Conservation (phyloP, 768 basidiomycete genomes). For the Antrodiella citrinella region DNA sequence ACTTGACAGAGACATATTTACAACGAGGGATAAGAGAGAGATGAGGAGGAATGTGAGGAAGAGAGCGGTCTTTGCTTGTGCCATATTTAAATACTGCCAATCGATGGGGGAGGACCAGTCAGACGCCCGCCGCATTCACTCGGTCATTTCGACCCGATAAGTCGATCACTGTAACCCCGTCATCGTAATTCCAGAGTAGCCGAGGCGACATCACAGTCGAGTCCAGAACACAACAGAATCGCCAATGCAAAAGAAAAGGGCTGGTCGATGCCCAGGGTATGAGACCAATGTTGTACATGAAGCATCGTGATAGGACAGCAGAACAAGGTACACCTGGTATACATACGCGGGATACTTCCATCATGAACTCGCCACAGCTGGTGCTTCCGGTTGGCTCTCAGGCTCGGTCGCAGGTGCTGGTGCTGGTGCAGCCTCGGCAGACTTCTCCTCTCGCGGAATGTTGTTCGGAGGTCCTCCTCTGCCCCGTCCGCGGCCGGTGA, state of each 20-base stretch:
- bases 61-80: background rate
- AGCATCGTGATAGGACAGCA: background rate
- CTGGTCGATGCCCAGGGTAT: background rate
- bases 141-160: conserved; percentile 6
- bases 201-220: background rate
- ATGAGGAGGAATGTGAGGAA: conserved; percentile 5
- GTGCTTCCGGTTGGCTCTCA: background rate
- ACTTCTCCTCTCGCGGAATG: background rate
- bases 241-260: no score
- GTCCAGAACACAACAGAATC: no score
- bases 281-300: background rate
- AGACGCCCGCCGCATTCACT: background rate
- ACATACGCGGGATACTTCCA: background rate
- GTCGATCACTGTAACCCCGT: background rate
- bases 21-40: conserved; percentile 12
- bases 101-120: conserved; percentile 9
- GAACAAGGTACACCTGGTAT: background rate
- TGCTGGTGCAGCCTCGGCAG: background rate
- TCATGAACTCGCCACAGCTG: background rate
- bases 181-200: background rate
- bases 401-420: background rate
- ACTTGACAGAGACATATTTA: conserved; percentile 85
- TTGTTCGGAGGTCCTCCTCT: conserved; percentile 6
- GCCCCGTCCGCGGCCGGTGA: conserved; percentile 12
- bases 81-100: conserved; percentile 3